These are phyloP conservation scores for Aspergillus novoparasiticus DNA, from an alignment of 2,329 filamentous ascomycete genomes.

Conservation along the genomic window DNA sequence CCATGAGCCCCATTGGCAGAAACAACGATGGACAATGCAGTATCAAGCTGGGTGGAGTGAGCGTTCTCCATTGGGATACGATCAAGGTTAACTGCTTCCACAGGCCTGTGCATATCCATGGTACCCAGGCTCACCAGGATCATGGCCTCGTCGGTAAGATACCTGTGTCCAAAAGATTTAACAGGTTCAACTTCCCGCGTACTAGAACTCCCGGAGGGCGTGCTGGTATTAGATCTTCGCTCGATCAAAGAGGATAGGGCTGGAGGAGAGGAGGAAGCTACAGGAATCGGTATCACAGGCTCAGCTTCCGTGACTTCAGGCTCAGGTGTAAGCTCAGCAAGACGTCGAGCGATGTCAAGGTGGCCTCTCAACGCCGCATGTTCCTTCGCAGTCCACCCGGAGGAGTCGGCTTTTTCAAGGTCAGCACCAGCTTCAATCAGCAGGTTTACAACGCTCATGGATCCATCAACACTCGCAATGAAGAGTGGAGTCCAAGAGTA, in stretches of 20 bases:
- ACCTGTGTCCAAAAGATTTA: conserved; percentile 95
- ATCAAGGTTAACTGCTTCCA: conserved; percentile 82
- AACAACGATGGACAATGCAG: conserved; percentile 86
- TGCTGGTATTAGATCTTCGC: conserved; percentile 42
- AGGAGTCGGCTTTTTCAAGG: conserved; percentile 73
- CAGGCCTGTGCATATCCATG: conserved; percentile 86
- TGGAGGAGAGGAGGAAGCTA: conserved; percentile 39
- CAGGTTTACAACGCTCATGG: conserved; percentile 72
- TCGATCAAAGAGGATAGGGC: conserved; percentile 45
- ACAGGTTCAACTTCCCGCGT: conserved; percentile 67
- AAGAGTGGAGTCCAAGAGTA: conserved; percentile 97
- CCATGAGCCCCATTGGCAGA: conserved; percentile 82
- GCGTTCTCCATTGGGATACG: conserved; percentile 84
- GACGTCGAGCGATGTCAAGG: conserved; percentile 72
- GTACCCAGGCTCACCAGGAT: conserved; percentile 90
- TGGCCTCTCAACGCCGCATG: conserved; percentile 91
- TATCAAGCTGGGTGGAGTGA: conserved; percentile 91
- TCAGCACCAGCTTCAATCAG: conserved; percentile 79
- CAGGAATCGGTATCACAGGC: conserved; percentile 35
- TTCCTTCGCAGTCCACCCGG: conserved; percentile 91
- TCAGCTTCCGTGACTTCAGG: conserved; percentile 37
- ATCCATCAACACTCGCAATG: conserved; percentile 87
- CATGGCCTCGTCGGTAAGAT: conserved; percentile 85
- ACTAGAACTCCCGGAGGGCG: conserved; percentile 42
- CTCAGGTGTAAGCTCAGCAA: conserved; percentile 61